Percentiles rank a stretch among this genome's conserved stretches.
Evolutionary conservation across 75 land plant genomes (phyloP).

Genomic region (Gnetum montanum): DNA sequence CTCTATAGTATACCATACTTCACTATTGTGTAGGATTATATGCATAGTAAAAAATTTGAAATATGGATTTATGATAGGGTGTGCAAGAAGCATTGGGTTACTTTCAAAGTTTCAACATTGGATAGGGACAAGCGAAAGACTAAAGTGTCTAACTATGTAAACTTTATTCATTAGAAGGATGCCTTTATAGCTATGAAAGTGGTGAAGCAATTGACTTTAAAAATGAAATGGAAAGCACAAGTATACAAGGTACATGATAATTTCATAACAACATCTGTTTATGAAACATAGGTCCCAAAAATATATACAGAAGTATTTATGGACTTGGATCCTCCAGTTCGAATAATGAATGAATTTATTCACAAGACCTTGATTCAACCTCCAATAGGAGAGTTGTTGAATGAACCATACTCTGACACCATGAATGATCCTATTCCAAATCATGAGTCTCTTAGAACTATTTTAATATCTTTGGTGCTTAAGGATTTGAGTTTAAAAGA

Average conservation of each 20-base stretch:
- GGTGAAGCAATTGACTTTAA: background rate
- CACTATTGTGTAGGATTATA: slow-evolving; percentile 3
- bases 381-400: background rate
- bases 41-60: background rate
- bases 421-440: background rate
- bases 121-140: background rate
- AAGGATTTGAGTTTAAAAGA: background rate
- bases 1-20: background rate
- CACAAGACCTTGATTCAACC: background rate
- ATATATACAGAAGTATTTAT: slow-evolving; percentile 2
- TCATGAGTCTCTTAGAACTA: background rate
- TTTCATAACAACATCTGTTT: background rate
- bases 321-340: slow-evolving; percentile 5
- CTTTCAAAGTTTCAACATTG: background rate
- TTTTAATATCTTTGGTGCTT: background rate
- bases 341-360: slow-evolving; percentile 6
- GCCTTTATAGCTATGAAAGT: background rate
- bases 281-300: background rate
- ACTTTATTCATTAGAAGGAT: background rate
- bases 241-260: background rate
- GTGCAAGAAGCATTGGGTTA: background rate
- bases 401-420: background rate
- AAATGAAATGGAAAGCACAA: background rate
- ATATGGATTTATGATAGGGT: slow-evolving; percentile 1
- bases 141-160: background rate